These are phyloP conservation scores for Cytospora leucostoma DNA, from an alignment of 2,329 filamentous ascomycete species.

Conservation along the genomic window DNA sequence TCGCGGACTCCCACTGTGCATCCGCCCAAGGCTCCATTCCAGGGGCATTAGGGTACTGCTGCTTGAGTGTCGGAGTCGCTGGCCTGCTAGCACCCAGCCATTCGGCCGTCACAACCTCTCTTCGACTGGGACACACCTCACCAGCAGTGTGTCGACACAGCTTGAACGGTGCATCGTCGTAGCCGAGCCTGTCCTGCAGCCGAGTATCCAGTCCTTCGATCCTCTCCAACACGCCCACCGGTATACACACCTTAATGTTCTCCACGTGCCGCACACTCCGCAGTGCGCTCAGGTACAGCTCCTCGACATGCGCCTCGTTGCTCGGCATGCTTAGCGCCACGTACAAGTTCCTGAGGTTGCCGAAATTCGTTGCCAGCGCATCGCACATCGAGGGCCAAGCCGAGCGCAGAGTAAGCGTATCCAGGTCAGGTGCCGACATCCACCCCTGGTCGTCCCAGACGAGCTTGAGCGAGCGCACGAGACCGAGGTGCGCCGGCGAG, in stretches of 20 bases:
- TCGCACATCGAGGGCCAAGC: constrained; percentile 26
- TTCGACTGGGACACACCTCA: constrained; percentile 25
- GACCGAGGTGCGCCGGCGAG: constrained; percentile 20
- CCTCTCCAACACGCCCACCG: constrained; percentile 23
- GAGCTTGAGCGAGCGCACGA: constrained; percentile 27
- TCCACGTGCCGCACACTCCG: constrained; percentile 12
- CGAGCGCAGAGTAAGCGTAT: constrained; percentile 22
- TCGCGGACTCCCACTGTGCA: constrained; percentile 13
- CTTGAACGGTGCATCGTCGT: constrained; percentile 4
- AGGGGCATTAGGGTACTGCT: constrained; percentile 19
- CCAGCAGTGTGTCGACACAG: constrained; percentile 26
- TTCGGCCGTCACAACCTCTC: constrained; percentile 26
- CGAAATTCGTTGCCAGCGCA: constrained; percentile 20
- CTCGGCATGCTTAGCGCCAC: constrained; percentile 23
- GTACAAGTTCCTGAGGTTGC: constrained; percentile 24
- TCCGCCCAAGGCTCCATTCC: constrained; percentile 23
- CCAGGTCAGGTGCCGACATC: constrained; percentile 19
- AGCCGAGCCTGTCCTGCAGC: constrained; percentile 3
- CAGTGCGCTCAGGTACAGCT: constrained; percentile 21
- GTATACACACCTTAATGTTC: constrained; percentile 27
- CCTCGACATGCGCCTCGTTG: constrained; percentile 20
- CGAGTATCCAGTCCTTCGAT: constrained; percentile 15
- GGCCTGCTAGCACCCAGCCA: constrained; percentile 25
- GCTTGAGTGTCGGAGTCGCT: constrained; percentile 16
- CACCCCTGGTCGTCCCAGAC: constrained; percentile 28